Evolutionary conservation across 306 rosid genomes (phyloP).

Genomic region (Trifolium repens): DNA sequence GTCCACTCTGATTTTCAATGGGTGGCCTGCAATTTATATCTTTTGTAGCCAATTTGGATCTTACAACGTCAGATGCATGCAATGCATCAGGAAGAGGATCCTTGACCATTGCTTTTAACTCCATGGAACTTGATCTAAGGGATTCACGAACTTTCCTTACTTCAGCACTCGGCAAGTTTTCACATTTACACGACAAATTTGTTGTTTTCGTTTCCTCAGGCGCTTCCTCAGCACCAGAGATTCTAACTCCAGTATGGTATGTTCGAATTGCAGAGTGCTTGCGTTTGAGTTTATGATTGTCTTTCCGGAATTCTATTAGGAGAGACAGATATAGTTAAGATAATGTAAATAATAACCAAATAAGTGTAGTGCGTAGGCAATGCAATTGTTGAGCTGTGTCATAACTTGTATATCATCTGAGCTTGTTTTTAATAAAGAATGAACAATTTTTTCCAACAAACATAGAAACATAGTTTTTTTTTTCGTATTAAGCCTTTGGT

Average conservation of each 20-base stretch:
- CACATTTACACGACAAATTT: slow-evolving; percentile 16
- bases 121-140: slow-evolving; percentile 66
- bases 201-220: slow-evolving; percentile 48
- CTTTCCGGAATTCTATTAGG: slow-evolving; percentile 44
- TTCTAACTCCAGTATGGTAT: slow-evolving; percentile 57
- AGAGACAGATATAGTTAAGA: slow-evolving; percentile 7
- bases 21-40: slow-evolving; percentile 38
- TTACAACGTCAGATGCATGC: slow-evolving; percentile 51
- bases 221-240: slow-evolving; percentile 50
- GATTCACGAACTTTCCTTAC: slow-evolving; percentile 61
- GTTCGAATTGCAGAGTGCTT: slow-evolving; percentile 52
- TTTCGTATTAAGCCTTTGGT: too few species aligned
- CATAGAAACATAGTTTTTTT: background rate
- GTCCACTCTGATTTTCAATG: slow-evolving; percentile 44
- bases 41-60: slow-evolving; percentile 51
- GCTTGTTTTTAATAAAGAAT: slow-evolving; percentile 8
- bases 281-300: slow-evolving; percentile 36
- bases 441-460: slow-evolving; percentile 13
- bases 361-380: background rate
- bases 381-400: slow-evolving; percentile 19
- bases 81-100: slow-evolving; percentile 86
- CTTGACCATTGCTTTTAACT: slow-evolving; percentile 58
- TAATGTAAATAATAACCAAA: slow-evolving; percentile 7
- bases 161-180: slow-evolving; percentile 48
- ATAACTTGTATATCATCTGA: slow-evolving; percentile 13